Conservation (phyloP, 768 basidiomycete genomes). For the Naematelia aurantialba region DNA sequence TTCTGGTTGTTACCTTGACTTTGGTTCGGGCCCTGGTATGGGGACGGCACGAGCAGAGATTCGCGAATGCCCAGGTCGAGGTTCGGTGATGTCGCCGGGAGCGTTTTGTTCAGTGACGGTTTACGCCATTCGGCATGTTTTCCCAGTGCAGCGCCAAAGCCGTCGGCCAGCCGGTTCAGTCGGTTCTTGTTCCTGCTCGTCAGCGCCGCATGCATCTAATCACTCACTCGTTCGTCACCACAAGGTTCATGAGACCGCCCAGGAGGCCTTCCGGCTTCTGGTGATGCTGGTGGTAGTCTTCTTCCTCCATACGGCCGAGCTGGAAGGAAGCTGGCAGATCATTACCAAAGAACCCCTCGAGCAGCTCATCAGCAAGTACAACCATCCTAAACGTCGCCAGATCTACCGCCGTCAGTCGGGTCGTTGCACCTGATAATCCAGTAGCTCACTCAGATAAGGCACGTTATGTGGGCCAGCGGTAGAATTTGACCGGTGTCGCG, state of each 20-base stretch:
- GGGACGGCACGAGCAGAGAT: slow-evolving; percentile 65
- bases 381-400: slow-evolving; percentile 84
- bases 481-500: slow-evolving; percentile 53
- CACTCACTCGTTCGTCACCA: slow-evolving; percentile 69
- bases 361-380: slow-evolving; percentile 88
- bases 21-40: slow-evolving; percentile 25
- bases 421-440: background rate
- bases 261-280: slow-evolving; percentile 51
- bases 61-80: slow-evolving; percentile 80
- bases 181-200: slow-evolving; percentile 70
- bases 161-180: slow-evolving; percentile 88
- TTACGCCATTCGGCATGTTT: slow-evolving; percentile 62
- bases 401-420: slow-evolving; percentile 51
- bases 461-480: slow-evolving; percentile 60
- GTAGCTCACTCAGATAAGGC: slow-evolving; percentile 76
- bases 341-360: slow-evolving; percentile 93
- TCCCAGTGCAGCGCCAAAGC: slow-evolving; percentile 89
- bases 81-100: slow-evolving; percentile 62
- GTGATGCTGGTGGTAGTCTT: slow-evolving; percentile 53
- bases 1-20: no score
- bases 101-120: slow-evolving; percentile 82
- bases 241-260: slow-evolving; percentile 82
- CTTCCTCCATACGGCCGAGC: slow-evolving; percentile 59
- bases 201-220: slow-evolving; percentile 3
- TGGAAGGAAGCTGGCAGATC: slow-evolving; percentile 86